Base-by-base conservation (phyloP, 768 basidiomycete genomes). In the Tulasnella sp. region DNA sequence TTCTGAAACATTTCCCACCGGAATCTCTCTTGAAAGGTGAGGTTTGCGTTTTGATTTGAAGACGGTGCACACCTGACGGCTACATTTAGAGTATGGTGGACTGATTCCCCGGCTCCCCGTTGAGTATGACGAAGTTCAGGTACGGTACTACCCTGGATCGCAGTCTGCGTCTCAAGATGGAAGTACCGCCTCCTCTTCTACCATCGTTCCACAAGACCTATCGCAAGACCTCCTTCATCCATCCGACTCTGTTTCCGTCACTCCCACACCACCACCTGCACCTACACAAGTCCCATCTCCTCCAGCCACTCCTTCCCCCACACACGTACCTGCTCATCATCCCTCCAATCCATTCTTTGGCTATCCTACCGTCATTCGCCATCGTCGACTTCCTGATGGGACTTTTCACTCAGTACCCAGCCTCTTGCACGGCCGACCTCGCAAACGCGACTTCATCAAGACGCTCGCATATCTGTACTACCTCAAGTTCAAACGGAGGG, bases 341-440 rank as follows among this genome's bases (percentile, higher is more conserved):
- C 36, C 43, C 6, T 36, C 27, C 23, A 60, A 60, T 21, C 45
- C 59, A 9, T 60, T 49, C 46, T 60, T 62, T 59, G 59, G 59
- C 23, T 60, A 60, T 40, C 59, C 59, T 15, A 55, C 43, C 31
- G 27, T 37, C 12, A 32, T 46, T n/a, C 59, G 39, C n/a, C 59
- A 49, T 21, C 43, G 35, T 21, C 25, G 17, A 19, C 27, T 42
- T 12, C 53, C 53, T 17, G 40, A 55, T 29, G 53, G 53, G 7
- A 27, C 40, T 17, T 12, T 43, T 31, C 36, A 17, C 32, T 23
- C 41, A 11, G 34, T 60, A 0, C 59, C 59, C 1, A n/a, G 39
- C 15, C 31, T 59, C 4, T 17, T 50, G 1, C 31, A 46, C 34
- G 59, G 59, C 31, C 59, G 59, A 8, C 59, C 59, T 5, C 59